These are phyloP conservation scores for Neurospora sp. DNA, from an alignment of 495 filamentous ascomycete genomes.

Conservation along the genomic window DNA sequence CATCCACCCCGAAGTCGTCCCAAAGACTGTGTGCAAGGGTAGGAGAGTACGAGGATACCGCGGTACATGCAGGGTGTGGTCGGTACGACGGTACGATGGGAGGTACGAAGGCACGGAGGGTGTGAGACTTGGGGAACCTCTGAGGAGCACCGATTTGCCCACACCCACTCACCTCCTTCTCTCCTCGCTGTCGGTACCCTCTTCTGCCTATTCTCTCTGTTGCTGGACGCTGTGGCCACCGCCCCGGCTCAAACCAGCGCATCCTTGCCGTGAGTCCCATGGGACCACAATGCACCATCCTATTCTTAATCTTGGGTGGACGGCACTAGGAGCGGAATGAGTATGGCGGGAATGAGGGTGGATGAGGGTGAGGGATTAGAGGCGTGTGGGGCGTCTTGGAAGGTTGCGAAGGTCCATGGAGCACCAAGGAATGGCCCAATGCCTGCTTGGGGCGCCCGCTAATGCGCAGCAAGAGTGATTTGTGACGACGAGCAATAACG, in stretches of 20 bases:
- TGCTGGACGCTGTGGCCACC: conserved; percentile 5
- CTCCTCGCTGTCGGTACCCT: conserved; percentile 2
- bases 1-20: neutral
- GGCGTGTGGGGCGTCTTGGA: conserved; percentile 4
- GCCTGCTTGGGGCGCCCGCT: conserved; percentile 18
- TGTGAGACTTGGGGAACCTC: neutral
- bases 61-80: neutral
- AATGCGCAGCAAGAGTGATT: conserved; percentile 20
- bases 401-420: conserved; percentile 1
- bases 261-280: conserved; percentile 16
- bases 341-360: conserved; percentile 12
- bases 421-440: conserved; percentile 12
- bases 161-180: neutral
- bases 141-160: neutral
- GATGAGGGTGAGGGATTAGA: conserved; percentile 8
- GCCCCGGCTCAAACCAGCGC: conserved; percentile 18
- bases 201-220: neutral
- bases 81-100: neutral
- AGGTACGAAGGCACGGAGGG: neutral
- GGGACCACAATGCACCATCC: conserved; percentile 20
- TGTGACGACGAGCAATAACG: conserved; percentile 24
- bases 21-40: neutral
- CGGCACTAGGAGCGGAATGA: conserved; percentile 17
- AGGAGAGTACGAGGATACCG: neutral
- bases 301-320: conserved; percentile 26